Conservation (phyloP, 2,329 filamentous ascomycete genomes). For the Venturia oleaginea region DNA sequence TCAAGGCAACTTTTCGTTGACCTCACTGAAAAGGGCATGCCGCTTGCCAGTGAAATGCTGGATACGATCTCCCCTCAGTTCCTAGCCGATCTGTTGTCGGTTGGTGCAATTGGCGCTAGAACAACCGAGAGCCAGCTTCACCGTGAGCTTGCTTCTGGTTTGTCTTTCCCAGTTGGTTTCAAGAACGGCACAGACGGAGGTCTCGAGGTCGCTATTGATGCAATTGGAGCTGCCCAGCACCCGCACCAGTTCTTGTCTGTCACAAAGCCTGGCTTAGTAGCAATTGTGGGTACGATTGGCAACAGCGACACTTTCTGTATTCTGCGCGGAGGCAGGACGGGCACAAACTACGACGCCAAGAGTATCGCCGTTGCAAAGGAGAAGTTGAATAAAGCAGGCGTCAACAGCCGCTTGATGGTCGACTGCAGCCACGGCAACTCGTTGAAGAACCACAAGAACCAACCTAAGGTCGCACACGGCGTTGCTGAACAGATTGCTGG, state of each 20-base stretch:
- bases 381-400: slow-evolving; percentile 63
- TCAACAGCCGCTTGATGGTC: slow-evolving; percentile 79
- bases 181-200: slow-evolving; percentile 98
- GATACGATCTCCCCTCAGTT: slow-evolving; percentile 98
- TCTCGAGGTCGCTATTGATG: slow-evolving; percentile 83
- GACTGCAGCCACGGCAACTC: slow-evolving; percentile 98
- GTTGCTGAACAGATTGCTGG: slow-evolving; percentile 76
- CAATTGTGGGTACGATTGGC: slow-evolving; percentile 87
- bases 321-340: slow-evolving; percentile 81
- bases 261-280: slow-evolving; percentile 90
- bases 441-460: slow-evolving; percentile 92
- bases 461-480: slow-evolving; percentile 79
- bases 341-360: slow-evolving; percentile 84
- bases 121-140: slow-evolving; percentile 96
- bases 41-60: slow-evolving; percentile 93
- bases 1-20: slow-evolving; percentile 89
- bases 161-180: slow-evolving; percentile 97
- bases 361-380: slow-evolving; percentile 79
- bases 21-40: slow-evolving; percentile 85
- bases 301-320: slow-evolving; percentile 98
- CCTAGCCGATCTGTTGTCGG: slow-evolving; percentile 80
- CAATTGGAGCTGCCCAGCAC: slow-evolving; percentile 84
- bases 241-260: slow-evolving; percentile 96
- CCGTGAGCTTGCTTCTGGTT: slow-evolving; percentile 82
- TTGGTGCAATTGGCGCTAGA: slow-evolving; percentile 89